phyloP scores from a whole-genome alignment of 371 early-diverging fungal species.

The Haplosporangium sp. region DNA sequence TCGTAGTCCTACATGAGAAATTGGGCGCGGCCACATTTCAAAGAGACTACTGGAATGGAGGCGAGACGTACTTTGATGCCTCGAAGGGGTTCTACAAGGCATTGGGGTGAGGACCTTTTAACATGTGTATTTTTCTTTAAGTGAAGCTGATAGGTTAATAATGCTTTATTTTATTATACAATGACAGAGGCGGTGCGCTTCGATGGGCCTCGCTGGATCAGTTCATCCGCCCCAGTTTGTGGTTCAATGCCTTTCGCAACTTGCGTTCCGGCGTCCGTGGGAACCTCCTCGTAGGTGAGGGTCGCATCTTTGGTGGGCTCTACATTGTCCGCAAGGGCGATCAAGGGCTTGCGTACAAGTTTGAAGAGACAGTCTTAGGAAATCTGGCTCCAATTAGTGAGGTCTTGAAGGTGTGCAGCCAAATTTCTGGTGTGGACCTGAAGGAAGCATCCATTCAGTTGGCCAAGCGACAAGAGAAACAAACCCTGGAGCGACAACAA shows the following conservation, averaged over 20 bases:
- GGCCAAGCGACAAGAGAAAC: slow-evolving; percentile 22
- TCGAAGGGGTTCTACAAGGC: slow-evolving; percentile 56
- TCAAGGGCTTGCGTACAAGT: slow-evolving; percentile 36
- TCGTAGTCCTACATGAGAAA: slow-evolving; percentile 56
- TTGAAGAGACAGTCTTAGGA: slow-evolving; percentile 35
- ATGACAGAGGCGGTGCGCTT: slow-evolving; percentile 16
- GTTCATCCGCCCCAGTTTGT: slow-evolving; percentile 27
- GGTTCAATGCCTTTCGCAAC: slow-evolving; percentile 43
- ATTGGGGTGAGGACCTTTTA: slow-evolving; percentile 25
- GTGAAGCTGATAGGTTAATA: no score
- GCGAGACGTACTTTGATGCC: slow-evolving; percentile 51
- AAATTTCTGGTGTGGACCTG: slow-evolving; percentile 31
- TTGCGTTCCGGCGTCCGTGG: slow-evolving; percentile 38
- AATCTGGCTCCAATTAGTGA: slow-evolving; percentile 37
- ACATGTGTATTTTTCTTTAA: background rate
- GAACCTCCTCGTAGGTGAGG: slow-evolving; percentile 45
- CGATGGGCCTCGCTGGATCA: slow-evolving; percentile 32
- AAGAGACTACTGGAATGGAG: slow-evolving; percentile 53
- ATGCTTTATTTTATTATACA: background rate
- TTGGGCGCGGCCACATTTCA: slow-evolving; percentile 55
- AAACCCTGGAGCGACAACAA: slow-evolving; percentile 9
- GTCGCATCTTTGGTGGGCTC: slow-evolving; percentile 44
- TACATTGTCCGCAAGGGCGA: slow-evolving; percentile 36
- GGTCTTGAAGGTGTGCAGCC: slow-evolving; percentile 34
- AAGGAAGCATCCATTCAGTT: slow-evolving; percentile 14